Conservation (phyloP, 768 basidiomycete genomes). For the Tricholoma bakamatsutake region DNA sequence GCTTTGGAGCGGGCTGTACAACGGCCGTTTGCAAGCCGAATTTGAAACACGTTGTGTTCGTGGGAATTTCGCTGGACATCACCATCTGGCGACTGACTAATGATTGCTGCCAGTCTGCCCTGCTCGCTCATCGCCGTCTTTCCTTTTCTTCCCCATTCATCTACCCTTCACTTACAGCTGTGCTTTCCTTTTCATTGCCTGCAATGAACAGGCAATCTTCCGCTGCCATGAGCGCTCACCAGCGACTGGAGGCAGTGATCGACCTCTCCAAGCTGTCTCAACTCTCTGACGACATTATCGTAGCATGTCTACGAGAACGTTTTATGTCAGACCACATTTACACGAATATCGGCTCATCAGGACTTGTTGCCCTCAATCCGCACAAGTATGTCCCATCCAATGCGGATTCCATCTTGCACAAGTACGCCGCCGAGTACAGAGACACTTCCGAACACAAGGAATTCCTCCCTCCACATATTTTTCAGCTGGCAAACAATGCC, state of each 20-base stretch:
- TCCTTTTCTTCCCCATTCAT: background rate
- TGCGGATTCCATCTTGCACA: conserved; percentile 76
- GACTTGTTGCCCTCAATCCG: conserved; percentile 85
- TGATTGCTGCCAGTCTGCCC: background rate
- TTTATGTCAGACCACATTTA: conserved; percentile 84
- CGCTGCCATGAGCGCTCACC: conserved; percentile 42
- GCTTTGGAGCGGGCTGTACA: too few relatives aligned
- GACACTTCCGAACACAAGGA: conserved; percentile 61
- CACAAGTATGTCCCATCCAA: conserved; percentile 86
- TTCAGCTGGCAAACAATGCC: conserved; percentile 84
- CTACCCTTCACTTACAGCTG: background rate
- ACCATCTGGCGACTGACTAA: background rate
- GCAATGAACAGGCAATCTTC: conserved; percentile 31
- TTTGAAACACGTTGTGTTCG: background rate
- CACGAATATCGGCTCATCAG: conserved; percentile 64
- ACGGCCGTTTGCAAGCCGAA: background rate
- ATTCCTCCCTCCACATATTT: conserved; percentile 78
- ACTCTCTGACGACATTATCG: conserved; percentile 78
- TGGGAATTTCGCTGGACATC: background rate
- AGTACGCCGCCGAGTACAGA: conserved; percentile 83
- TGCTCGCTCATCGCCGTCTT: background rate
- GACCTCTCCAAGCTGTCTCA: conserved; percentile 66
- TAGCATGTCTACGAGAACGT: conserved; percentile 78
- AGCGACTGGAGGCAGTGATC: conserved; percentile 64
- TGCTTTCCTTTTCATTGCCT: background rate